Percentiles rank a stretch among this genome's conserved stretches.
These are phyloP conservation scores for Rhodotorula mucilaginosa DNA, from an alignment of 1,284 basidiomycete genomes.

Conservation along the genomic window DNA sequence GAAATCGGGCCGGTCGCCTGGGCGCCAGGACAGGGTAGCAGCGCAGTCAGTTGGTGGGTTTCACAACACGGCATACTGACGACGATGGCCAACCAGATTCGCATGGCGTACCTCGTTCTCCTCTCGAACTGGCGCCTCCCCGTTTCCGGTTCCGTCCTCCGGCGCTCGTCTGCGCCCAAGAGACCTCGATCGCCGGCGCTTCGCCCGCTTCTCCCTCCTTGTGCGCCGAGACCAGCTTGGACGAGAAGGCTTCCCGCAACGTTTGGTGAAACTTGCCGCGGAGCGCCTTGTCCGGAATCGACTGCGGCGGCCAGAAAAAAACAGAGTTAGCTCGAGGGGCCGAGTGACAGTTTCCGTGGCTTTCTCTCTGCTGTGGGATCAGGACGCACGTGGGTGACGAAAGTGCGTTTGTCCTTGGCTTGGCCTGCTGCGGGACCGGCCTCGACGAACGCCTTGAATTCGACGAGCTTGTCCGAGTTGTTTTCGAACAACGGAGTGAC, in stretches of 20 bases:
- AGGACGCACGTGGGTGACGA: slow-evolving; percentile 14
- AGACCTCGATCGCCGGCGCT: slow-evolving; percentile 33
- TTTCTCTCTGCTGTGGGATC: no score
- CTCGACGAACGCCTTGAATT: slow-evolving; percentile 28
- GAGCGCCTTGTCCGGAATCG: slow-evolving; percentile 74
- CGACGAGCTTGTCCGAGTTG: slow-evolving; percentile 13
- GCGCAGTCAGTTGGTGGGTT: no score
- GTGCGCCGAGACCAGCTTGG: slow-evolving; percentile 79
- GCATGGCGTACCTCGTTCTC: not conserved
- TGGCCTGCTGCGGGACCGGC: slow-evolving; percentile 4
- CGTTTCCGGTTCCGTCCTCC: not conserved
- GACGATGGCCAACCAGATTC: not conserved
- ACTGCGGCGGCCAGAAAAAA: slow-evolving; percentile 53
- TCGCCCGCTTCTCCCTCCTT: slow-evolving; percentile 49
- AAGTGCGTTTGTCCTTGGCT: slow-evolving; percentile 5
- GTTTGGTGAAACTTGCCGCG: slow-evolving; percentile 78
- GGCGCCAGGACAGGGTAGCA: no score
- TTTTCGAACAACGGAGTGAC: slow-evolving; percentile 11
- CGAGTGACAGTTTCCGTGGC: no score
- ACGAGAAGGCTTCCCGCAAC: slow-evolving; percentile 75
- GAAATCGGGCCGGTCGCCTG: slow-evolving; percentile 6
- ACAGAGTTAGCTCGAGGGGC: not conserved
- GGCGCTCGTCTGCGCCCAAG: slow-evolving; percentile 19
- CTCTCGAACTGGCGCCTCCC: not conserved
- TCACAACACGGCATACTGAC: not conserved